Percentiles rank a stretch among this genome's conserved stretches.
Conservation (phyloP, 805 yeast genomes). For the Hemisphaericaspora nanyangensis region DNA sequence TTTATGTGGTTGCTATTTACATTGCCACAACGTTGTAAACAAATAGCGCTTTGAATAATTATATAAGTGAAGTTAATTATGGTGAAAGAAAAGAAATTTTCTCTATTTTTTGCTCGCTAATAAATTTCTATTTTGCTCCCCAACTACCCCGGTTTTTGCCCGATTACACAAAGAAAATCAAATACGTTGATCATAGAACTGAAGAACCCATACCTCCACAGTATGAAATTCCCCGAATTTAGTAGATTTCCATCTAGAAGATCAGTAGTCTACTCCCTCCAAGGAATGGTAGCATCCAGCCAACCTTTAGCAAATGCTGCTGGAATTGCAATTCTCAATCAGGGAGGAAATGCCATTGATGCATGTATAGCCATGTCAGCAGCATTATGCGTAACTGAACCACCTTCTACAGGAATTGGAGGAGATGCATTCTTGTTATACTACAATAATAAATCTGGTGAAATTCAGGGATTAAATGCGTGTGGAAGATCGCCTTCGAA, state of each 20-base stretch:
- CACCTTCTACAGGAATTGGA: conserved; percentile 59
- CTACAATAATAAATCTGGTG: conserved; percentile 27
- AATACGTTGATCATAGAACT: too few species aligned
- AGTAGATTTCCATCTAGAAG: conserved; percentile 52
- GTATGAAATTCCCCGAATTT: too few species aligned
- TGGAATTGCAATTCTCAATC: conserved; percentile 57
- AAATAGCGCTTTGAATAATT: too few species aligned
- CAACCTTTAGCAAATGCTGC: conserved; percentile 78
- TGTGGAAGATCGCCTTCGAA: conserved; percentile 64
- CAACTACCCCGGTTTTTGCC: too few species aligned
- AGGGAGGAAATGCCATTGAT: conserved; percentile 73
- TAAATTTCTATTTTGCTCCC: too few species aligned
- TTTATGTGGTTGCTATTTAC: neutral
- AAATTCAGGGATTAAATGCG: conserved; percentile 68
- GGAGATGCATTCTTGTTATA: conserved; percentile 66
- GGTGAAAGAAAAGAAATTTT: too few species aligned
- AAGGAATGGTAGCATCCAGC: conserved; percentile 70
- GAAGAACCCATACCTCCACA: too few species aligned
- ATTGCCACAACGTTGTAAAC: neutral
- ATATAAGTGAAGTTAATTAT: too few species aligned
- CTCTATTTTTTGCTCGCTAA: too few species aligned
- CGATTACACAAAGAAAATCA: too few species aligned
- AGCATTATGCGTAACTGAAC: conserved; percentile 52
- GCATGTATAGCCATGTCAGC: conserved; percentile 61
- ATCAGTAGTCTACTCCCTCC: conserved; percentile 68